Evolutionary conservation across 148 eudicot species (phyloP), one percentile per base, ranked within the genome.

Genomic region (Heliamphora exappendiculata): DNA sequence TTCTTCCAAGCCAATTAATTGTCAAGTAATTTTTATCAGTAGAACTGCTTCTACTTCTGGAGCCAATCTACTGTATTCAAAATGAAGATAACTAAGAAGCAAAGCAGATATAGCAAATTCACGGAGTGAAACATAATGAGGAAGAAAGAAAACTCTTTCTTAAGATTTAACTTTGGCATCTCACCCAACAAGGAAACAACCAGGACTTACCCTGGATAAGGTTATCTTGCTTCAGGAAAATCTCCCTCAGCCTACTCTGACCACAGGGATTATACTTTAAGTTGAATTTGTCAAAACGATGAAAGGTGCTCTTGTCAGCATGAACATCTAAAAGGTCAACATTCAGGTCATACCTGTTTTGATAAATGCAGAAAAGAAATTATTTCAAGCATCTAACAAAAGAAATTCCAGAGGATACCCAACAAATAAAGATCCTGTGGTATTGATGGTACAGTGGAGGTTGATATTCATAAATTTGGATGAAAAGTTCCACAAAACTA

Each of bases 231-330:
- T 96, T 96, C 55, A 96, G 84, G 80, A 96, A 96, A 80, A 96
- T 96, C 80, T 96, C 99, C 77, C 99, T 87, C 62, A 96, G 92
- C 84, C 99, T 91, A 93, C 99, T 96, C 79, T 96, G 99, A 76
- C 99, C 99, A 84, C 99, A 96, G 58, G 99, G 99, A 87, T 96
- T 96, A 77, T 96, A 96, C 91, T 96, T 96, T 60, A 96, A 88
- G 80, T 96, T 96, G 73, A 96, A 96, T 81, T 96, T 96, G 84
- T 96, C 99, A 85, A 96, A 96, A 72, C 99, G 99, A 89, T 96
- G 99, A 76, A 96, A 96, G 45, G 99, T 96, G 80, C 99, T 96
- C 87, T 96, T 96, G 92, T 96, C 99, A 17, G 99, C 99, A 82
- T 96, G 99, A 78, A 96, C 99, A 80, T 96, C 99, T 72, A 96